A percentile compares a stretch with the other conserved stretches of the same genome.
Evolutionary conservation across 495 filamentous ascomycete genomes (phyloP).

Genomic region (Xanthoparmelia taractica): DNA sequence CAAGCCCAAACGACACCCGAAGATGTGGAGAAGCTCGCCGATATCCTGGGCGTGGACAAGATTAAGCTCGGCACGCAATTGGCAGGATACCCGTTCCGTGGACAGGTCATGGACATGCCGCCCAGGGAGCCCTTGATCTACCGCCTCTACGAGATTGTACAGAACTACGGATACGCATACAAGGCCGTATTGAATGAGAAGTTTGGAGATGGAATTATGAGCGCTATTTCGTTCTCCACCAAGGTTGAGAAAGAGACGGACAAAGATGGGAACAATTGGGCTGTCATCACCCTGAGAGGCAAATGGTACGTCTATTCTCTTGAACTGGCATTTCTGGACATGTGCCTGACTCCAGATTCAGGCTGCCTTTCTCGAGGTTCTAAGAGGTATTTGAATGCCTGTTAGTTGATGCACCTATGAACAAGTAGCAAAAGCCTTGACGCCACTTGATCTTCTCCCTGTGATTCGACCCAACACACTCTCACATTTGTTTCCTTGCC

Average conservation of each 20-base stretch:
- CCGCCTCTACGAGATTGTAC: slow-evolving; percentile 89
- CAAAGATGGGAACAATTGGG: slow-evolving; percentile 72
- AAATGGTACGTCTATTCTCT: slow-evolving; percentile 66
- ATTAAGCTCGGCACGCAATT: slow-evolving; percentile 53
- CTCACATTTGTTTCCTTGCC: background rate
- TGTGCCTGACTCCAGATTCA: slow-evolving; percentile 28
- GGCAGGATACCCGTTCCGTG: slow-evolving; percentile 71
- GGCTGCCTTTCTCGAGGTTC: slow-evolving; percentile 59
- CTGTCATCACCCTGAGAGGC: slow-evolving; percentile 80
- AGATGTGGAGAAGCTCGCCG: slow-evolving; percentile 66
- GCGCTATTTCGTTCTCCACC: slow-evolving; percentile 85
- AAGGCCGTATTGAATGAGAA: slow-evolving; percentile 98
- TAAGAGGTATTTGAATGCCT: slow-evolving; percentile 26
- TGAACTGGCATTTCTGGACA: background rate
- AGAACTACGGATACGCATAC: slow-evolving; percentile 96
- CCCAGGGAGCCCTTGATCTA: slow-evolving; percentile 92
- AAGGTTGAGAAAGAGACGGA: slow-evolving; percentile 96
- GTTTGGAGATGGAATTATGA: slow-evolving; percentile 99
- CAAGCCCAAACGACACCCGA: slow-evolving; percentile 72
- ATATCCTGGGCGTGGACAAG: slow-evolving; percentile 56
- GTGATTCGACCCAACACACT: background rate
- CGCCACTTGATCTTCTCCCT: background rate
- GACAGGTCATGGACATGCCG: slow-evolving; percentile 82
- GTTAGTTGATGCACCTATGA: background rate
- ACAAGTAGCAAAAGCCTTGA: background rate